A percentile compares a stretch with the other conserved stretches of the same genome.
These are phyloP conservation scores for Fusarium falciforme DNA, from an alignment of 2,329 filamentous ascomycete species.

Conservation along the genomic window DNA sequence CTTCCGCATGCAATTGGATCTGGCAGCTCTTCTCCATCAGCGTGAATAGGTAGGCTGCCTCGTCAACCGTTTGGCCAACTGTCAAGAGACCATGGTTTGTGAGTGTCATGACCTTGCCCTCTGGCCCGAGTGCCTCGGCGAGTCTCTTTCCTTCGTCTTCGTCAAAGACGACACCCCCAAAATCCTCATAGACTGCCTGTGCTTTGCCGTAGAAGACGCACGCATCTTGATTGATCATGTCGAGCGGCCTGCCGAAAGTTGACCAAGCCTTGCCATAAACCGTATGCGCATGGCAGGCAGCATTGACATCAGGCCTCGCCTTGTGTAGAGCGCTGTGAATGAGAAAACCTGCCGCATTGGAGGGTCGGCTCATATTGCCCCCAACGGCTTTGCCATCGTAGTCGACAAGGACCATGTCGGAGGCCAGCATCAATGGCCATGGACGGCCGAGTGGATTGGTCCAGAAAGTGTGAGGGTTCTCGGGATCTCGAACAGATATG, in stretches of 20 bases:
- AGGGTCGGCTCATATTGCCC: background rate
- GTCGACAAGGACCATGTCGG: background rate
- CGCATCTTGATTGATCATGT: background rate
- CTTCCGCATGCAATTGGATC: background rate
- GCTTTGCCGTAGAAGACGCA: background rate
- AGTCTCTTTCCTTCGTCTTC: constrained; percentile 10
- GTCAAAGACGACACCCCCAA: background rate
- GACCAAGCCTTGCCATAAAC: background rate
- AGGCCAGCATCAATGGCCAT: background rate
- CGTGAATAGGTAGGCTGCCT: background rate
- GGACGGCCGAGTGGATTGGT: background rate
- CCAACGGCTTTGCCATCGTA: background rate
- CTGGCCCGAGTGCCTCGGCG: background rate
- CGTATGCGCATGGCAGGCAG: background rate
- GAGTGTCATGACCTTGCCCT: background rate
- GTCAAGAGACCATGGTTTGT: background rate
- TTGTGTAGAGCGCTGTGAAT: background rate
- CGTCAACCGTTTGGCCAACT: background rate
- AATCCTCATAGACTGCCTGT: background rate
- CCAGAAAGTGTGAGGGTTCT: background rate
- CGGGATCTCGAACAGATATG: background rate
- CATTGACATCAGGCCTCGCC: background rate
- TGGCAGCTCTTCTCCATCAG: background rate
- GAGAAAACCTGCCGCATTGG: background rate
- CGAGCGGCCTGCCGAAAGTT: background rate